A percentile compares a stretch with the other conserved stretches of the same genome.
Evolutionary conservation across 2,329 filamentous ascomycete species (phyloP).

Genomic region (Erysiphe neolycopersici): DNA sequence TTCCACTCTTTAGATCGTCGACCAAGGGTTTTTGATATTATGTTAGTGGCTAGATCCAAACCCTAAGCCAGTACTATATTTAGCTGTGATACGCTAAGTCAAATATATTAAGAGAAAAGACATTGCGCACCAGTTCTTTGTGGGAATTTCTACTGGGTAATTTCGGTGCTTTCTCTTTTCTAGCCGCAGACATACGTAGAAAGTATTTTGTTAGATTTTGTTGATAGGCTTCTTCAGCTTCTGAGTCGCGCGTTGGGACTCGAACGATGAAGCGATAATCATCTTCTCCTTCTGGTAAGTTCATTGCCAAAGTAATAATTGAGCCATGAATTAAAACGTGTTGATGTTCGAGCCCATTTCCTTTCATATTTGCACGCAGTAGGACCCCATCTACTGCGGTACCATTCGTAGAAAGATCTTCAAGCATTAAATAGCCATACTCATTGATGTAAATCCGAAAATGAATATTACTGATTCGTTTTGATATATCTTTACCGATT

Average conservation of each 20-base stretch:
- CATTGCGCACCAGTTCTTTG: constrained; percentile 8
- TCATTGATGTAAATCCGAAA: constrained; percentile 81
- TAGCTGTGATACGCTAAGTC: neutral
- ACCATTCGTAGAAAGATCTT: constrained; percentile 89
- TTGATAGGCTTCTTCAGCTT: constrained; percentile 35
- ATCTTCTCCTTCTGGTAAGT: constrained; percentile 14
- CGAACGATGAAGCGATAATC: constrained; percentile 64
- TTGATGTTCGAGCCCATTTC: constrained; percentile 16
- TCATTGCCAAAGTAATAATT: constrained; percentile 12
- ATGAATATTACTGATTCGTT: constrained; percentile 75
- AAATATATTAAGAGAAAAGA: neutral
- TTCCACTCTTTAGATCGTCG: constrained; percentile 40
- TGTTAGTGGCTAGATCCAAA: neutral
- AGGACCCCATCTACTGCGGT: constrained; percentile 57
- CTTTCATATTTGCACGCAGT: constrained; percentile 26
- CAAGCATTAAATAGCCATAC: constrained; percentile 69
- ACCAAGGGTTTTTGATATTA: neutral
- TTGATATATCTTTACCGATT: constrained; percentile 35
- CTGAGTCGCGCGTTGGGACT: constrained; percentile 48
- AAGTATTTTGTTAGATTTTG: constrained; percentile 46
- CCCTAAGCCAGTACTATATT: constrained; percentile 8
- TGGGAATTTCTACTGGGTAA: constrained; percentile 1
- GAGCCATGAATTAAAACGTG: constrained; percentile 13
- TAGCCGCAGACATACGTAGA: constrained; percentile 7
- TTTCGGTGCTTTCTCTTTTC: constrained; percentile 2